phyloP scores from a whole-genome alignment of 257 asterid species.

The Solanum microdontum region DNA sequence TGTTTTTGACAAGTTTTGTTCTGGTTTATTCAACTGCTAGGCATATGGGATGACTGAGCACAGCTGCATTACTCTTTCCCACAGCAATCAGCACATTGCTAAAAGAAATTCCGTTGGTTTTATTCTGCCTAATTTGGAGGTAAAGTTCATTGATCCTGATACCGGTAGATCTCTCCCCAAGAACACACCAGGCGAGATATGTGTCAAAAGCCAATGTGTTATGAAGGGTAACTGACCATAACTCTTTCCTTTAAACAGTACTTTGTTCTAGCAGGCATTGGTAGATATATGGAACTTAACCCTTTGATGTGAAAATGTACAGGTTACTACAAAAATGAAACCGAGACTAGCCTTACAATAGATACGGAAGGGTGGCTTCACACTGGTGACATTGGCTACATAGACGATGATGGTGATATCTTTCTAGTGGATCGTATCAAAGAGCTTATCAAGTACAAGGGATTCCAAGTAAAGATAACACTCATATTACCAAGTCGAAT shows the following conservation, averaged over 20 bases:
- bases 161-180: constrained; percentile 47
- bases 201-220: constrained; percentile 87
- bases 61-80: constrained; percentile 82
- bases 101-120: constrained; percentile 88
- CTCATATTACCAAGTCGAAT: not conserved
- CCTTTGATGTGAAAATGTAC: not conserved
- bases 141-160: constrained; percentile 73
- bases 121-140: constrained; percentile 81
- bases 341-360: constrained; percentile 58
- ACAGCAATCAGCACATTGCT: constrained; percentile 46
- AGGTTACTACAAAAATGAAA: constrained; percentile 85
- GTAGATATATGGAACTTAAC: not conserved
- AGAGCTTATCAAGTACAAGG: constrained; percentile 85
- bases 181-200: constrained; percentile 73
- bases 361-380: constrained; percentile 90
- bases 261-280: not conserved
- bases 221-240: constrained; percentile 48
- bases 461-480: constrained; percentile 47
- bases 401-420: constrained; percentile 73
- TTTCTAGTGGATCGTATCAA: constrained; percentile 85
- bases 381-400: constrained; percentile 91
- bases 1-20: not conserved
- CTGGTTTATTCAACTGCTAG: constrained; percentile 14
- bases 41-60: constrained; percentile 98
- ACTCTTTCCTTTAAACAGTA: not conserved